Evolutionary conservation across 2,329 filamentous ascomycete species (phyloP), one percentile per base, ranked within the genome.

Genomic region (Didymella keratinophila): DNA sequence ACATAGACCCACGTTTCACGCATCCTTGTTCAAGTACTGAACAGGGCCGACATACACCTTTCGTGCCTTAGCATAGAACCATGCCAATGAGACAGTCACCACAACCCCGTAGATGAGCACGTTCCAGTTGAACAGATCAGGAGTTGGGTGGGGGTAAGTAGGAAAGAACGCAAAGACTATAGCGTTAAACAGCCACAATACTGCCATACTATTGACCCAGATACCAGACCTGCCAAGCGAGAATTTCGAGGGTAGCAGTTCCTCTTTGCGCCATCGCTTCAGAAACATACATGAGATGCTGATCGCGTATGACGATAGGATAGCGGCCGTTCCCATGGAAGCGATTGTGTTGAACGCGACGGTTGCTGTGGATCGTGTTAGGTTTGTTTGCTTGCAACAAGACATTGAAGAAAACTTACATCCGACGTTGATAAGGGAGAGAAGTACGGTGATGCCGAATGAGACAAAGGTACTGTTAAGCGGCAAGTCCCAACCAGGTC

Each of bases 81-180:
- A 83, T 0, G 74, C 52, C 3, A 79, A 71, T 2, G 80, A 78
- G 30, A 82, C 78, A 7, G 76, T 63, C 16, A 82, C 70, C 20
- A 82, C 72, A 5, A 73, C 74, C n/a, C 77, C 75, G 54, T 80
- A 83, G 66, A 83, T 81, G 1, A 75, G 67, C 41, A 78, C 72
- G 36, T 77, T 78, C 80, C 80, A 83, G 60, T 83, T 83, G 79
- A 83, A 82, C 5, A 75, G 75, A 30, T 67, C 66, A 1, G 64
- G 52, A 1, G 66, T 65, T 16, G 71, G 71, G 18, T 68, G 55
- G 1, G 68, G 70, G 32, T 60, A 66, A 9, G 64, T 59, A 0
- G 81, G 81, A 61, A 83, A 83, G 59, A 82, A 82, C 0, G 74
- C 67, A 53, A 83, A 81, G 1, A 80, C 52, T 30, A 80, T 79